Evolutionary conservation across 495 filamentous ascomycete species (phyloP), one percentile per base, ranked within the genome.

Genomic region (Annulohypoxylon nitens): DNA sequence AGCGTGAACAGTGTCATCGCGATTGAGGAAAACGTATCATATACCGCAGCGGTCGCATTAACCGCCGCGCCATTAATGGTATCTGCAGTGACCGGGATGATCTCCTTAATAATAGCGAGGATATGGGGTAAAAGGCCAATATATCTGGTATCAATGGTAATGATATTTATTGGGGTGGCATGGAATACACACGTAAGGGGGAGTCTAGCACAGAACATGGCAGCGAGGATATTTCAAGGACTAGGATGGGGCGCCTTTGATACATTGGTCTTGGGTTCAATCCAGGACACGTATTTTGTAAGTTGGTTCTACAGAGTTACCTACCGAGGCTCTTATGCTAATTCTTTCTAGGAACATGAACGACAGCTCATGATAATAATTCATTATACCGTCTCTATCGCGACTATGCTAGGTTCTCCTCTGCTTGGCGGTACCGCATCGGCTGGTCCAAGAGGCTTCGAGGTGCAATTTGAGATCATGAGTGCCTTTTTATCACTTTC

Each of bases 231-330:
- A 18, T 82, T 87, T 16, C 85, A 87, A 64, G 84, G 84, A 9
- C 26, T 87, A 8, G 85, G 83, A n/a, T 88, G 86, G 86, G 86
- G 86, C 33, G 79, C 81, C 25, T 84, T 86, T 47, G 86, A 88
- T 66, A 80, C 81, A 7, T 74, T 88, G 39, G 79, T 85, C 1
- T 69, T 82, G 23, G 79, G 79, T 14, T 83, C 80, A 0, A 84
- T 88, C 39, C 79, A 84, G 50, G 86, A 88, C 65, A 85, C 84
- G 1, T 88, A 81, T 70, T 87, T 86, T 71, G 86, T 88, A 71
- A 77, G 84, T 74, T 74, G 33, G 8, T 8, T 10, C 36, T 5
- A 30, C 48, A 33, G 10, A 16, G 2, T 16, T 64, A n/a, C 4
- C 11, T 20, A 41, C 14, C 0, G 25, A 33, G 36, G 37, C 34